phyloP scores from a whole-genome alignment of 345 rosid species.

The Odontarrhena argentea region DNA sequence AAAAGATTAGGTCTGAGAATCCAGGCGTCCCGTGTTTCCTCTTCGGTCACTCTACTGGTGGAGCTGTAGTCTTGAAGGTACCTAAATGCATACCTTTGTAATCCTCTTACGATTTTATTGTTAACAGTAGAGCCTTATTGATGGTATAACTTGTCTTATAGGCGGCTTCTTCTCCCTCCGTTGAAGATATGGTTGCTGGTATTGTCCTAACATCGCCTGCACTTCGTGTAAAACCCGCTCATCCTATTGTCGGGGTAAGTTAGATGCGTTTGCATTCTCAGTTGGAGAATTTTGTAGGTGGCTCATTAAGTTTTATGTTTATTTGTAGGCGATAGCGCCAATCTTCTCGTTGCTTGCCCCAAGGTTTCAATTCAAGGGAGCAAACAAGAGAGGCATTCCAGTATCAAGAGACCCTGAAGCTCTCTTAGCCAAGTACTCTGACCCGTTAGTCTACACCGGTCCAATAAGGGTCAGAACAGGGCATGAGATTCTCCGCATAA shows the following conservation, averaged over 20 bases:
- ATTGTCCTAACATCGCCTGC: conserved; percentile 91
- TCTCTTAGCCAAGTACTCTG: conserved; percentile 80
- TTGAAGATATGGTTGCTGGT: conserved; percentile 75
- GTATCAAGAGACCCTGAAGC: conserved; percentile 95
- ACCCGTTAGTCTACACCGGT: conserved; percentile 96
- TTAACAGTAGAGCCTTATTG: conserved; percentile 5
- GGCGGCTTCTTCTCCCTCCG: conserved; percentile 67
- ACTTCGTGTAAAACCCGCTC: conserved; percentile 90
- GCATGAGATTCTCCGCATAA: conserved; percentile 83
- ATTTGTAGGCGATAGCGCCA: conserved; percentile 85
- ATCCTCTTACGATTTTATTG: not conserved
- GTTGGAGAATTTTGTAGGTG: not conserved
- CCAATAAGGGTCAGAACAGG: conserved; percentile 97
- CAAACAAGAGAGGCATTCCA: conserved; percentile 96
- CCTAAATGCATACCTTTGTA: not conserved
- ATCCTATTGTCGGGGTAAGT: conserved; percentile 89
- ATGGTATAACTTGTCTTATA: conserved; percentile 34
- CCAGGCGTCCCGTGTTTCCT: conserved; percentile 94
- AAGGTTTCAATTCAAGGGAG: conserved; percentile 91
- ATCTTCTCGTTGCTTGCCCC: conserved; percentile 81
- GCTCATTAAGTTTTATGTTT: conserved; percentile 7
- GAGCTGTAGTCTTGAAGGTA: conserved; percentile 97
- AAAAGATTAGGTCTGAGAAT: conserved; percentile 71
- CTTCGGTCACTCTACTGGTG: conserved; percentile 97
- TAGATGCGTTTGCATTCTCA: conserved; percentile 11